Evolutionary conservation across 2,329 filamentous ascomycete genomes (phyloP), one percentile per base, ranked within the genome.

Genomic region (Monosporascus sp.): DNA sequence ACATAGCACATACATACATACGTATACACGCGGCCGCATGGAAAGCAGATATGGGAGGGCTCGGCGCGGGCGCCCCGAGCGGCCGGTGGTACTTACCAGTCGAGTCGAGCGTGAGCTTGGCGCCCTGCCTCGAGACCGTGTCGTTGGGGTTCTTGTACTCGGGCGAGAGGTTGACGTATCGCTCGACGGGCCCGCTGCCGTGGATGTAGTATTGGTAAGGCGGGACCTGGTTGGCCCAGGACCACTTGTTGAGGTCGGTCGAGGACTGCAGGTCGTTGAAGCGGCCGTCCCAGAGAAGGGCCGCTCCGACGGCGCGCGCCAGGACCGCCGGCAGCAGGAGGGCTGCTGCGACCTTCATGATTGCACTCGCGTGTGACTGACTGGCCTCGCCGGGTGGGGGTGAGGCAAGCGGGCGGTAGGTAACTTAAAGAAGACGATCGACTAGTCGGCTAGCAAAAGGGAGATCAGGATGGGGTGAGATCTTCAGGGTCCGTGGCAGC

Each of bases 151-250:
- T 88, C 73, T 86, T 87, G 76, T 76, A 85, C 54, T 71, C 68
- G 0, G 81, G 68, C 2, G 77, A 79, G 1, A 88, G 74, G 61
- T 82, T 82, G 59, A 88, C 77, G 69, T 89, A 88, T 61, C 79
- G 72, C 22, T 75, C 75, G 8, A 82, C 76, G 1, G 71, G 50
- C 8, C 75, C 78, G 5, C 73, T 72, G 37, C 87, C 87, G 72
- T 90, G 87, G 66, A 89, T 89, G 73, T 89, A 89, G 75, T 87
- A 89, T 69, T 89, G 86, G 71, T 87, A 90, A 0, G 83, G 79
- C 1, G 81, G 80, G 56, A 82, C 78, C 68, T 85, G 77, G 65
- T 84, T 85, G 5, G 74, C 75, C 79, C 80, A 87, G 1, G 79
- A 82, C 82, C 82, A 85, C 51, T 78, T 76, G 62, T 76, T 72